Evolutionary conservation across 1,139 yeast genomes (phyloP), one percentile per base, ranked within the genome.

Genomic region (Petasospora fabianii): DNA sequence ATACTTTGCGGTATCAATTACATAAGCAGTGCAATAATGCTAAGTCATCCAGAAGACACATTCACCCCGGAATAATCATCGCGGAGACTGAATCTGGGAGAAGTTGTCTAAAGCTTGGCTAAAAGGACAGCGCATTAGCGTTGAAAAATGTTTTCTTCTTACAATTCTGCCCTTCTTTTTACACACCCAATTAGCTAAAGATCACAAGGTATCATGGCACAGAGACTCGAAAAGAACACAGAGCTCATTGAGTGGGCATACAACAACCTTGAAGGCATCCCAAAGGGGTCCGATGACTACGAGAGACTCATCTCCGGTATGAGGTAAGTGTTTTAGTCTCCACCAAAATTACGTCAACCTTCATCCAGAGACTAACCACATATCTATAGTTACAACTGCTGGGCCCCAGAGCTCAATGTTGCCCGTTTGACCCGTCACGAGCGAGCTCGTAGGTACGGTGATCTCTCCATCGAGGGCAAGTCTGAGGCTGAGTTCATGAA

Each of bases 271-370:
- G 41, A 34, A 3, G 50, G 46, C 42, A 49, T 74, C 9, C 80
- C 80, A 8, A 58, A 60, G 38, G 66, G 67, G 5, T 55, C 54
- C 7, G 54, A 50, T 12, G 71, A 69, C 22, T 73, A 72, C 49
- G 73, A 70, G 46, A 60, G 61, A 44, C 71, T 73, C 76, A 64
- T 71, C 48, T 41, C 59, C 37, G 66, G 66, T 1, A 49, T 54
- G 48, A 37, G 35, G 39, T 35, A 13, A 14, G 38, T 35, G 8
- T 17, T n/a, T n/a, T n/a, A n/a, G n/a, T n/a, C n/a, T n/a, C n/a
- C n/a, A n/a, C n/a, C n/a, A n/a, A n/a, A n/a, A n/a, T n/a, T 20
- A 20, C 31, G 11, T 7, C 9, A 6, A 15, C 20, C 26, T 14
- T 15, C 12, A 11, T 10, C 14, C n/a, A 14, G 4, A 12, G 7